Evolutionary conservation across 1,284 basidiomycete genomes (phyloP).

Genomic region (Cryptococcus sp.): DNA sequence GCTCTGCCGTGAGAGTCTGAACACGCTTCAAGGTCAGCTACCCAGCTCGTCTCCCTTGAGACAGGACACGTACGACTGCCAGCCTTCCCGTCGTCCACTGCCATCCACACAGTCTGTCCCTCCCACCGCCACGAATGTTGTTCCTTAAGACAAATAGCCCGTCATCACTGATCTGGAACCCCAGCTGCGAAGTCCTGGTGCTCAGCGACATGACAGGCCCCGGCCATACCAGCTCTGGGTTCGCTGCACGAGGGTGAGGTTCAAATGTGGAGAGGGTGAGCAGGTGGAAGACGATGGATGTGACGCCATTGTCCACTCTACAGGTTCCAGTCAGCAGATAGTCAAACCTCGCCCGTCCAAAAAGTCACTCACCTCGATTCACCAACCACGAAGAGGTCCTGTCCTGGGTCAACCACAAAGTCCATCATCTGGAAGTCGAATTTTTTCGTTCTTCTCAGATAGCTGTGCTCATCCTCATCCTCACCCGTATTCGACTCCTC

Average conservation of each 20-base stretch:
- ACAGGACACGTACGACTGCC: conserved; percentile 32
- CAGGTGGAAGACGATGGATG: conserved; percentile 30
- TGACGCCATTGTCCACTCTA: too few relatives aligned
- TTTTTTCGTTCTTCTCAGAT: conserved; percentile 24
- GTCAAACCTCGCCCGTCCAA: too few relatives aligned
- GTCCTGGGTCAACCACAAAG: conserved; percentile 48
- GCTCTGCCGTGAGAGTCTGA: conserved; percentile 23
- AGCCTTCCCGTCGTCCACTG: conserved; percentile 47
- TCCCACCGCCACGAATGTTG: conserved; percentile 12
- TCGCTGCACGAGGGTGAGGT: conserved; percentile 40
- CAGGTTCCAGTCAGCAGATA: too few relatives aligned
- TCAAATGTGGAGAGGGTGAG: conserved; percentile 40
- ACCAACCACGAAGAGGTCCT: conserved; percentile 45
- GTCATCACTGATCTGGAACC: conserved; percentile 49
- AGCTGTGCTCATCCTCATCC: conserved; percentile 11
- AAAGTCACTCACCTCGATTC: conserved; percentile 31
- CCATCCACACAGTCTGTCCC: conserved; percentile 40
- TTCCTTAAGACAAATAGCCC: conserved; percentile 41
- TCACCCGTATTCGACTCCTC: conserved; percentile 15
- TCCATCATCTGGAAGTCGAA: conserved; percentile 43
- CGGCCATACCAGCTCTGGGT: conserved; percentile 32
- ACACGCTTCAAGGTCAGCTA: not conserved
- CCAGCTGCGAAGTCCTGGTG: conserved; percentile 20
- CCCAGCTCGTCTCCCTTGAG: not conserved
- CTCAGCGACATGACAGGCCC: conserved; percentile 16